phyloP scores from a whole-genome alignment of 2,329 filamentous ascomycete genomes.

The Penicillium olsonii region DNA sequence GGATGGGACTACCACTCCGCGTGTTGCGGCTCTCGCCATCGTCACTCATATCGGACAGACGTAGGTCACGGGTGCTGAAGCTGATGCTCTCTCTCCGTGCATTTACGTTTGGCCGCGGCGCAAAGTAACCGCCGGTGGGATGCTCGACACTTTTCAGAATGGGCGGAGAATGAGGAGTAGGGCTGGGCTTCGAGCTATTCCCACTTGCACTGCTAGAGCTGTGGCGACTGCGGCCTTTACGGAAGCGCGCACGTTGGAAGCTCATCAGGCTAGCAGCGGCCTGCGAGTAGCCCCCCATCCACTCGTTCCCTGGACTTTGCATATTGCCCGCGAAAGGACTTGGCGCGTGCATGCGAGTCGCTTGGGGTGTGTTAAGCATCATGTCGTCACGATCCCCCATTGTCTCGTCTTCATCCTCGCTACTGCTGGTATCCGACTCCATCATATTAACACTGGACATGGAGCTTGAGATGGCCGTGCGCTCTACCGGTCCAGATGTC shows the following conservation, averaged over 20 bases:
- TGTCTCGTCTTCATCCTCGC: conserved; percentile 59
- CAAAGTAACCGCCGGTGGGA: conserved; percentile 56
- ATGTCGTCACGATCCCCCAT: conserved; percentile 74
- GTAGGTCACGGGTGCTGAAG: conserved; percentile 83
- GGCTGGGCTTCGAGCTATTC: conserved; percentile 67
- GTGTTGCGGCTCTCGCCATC: conserved; percentile 62
- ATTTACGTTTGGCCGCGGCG: conserved; percentile 49
- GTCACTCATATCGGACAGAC: conserved; percentile 77
- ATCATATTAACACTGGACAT: conserved; percentile 78
- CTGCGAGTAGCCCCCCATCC: conserved; percentile 65
- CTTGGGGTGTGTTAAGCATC: conserved; percentile 75
- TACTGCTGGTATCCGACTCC: conserved; percentile 75
- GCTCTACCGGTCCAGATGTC: conserved; percentile 68
- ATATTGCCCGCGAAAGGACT: conserved; percentile 50
- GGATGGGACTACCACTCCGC: conserved; percentile 39
- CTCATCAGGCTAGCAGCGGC: conserved; percentile 77
- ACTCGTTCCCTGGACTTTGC: conserved; percentile 60
- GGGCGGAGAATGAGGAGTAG: conserved; percentile 76
- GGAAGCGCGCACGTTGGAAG: conserved; percentile 66
- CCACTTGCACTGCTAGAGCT: conserved; percentile 71
- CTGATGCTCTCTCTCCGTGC: conserved; percentile 84
- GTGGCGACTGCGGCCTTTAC: conserved; percentile 62
- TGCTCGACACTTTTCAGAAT: conserved; percentile 58
- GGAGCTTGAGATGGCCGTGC: conserved; percentile 74
- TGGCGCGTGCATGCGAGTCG: conserved; percentile 56